A percentile compares a stretch with the other conserved stretches of the same genome.
Evolutionary conservation across 2,329 filamentous ascomycete genomes (phyloP).

Genomic region (Monilinia fructigena): DNA sequence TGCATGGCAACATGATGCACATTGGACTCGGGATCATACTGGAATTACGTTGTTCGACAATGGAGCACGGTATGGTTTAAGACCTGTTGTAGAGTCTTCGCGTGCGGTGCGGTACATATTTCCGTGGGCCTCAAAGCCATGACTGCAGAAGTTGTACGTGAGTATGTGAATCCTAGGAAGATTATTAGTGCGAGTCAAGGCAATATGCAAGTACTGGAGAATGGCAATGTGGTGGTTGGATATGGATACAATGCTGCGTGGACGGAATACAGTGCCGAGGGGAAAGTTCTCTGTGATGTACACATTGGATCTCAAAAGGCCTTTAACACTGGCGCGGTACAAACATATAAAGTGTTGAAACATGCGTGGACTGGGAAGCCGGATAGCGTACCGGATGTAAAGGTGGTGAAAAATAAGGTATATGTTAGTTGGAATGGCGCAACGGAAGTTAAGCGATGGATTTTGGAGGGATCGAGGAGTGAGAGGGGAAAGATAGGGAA

Average conservation of each 20-base stretch:
- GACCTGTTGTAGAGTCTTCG: constrained; percentile 12
- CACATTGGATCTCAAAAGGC: neutral
- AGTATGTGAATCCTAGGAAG: constrained; percentile 25
- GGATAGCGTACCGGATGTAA: neutral
- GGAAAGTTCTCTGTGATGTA: neutral
- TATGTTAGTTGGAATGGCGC: constrained; percentile 15
- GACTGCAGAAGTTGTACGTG: constrained; percentile 23
- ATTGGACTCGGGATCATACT: constrained; percentile 36
- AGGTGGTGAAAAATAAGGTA: neutral
- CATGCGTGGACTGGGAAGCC: neutral
- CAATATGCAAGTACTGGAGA: constrained; percentile 26
- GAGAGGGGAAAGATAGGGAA: neutral
- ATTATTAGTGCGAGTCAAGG: constrained; percentile 31
- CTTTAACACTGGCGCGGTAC: constrained; percentile 9
- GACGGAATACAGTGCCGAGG: neutral
- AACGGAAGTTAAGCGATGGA: constrained; percentile 5
- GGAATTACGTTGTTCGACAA: constrained; percentile 28
- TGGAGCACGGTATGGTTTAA: constrained; percentile 23
- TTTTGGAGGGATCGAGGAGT: neutral
- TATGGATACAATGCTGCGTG: constrained; percentile 17
- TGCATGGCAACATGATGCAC: constrained; percentile 50
- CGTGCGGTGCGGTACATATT: constrained; percentile 26
- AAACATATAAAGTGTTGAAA: constrained; percentile 15
- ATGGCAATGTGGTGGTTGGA: neutral
- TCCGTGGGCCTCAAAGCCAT: constrained; percentile 25